Conservation (phyloP, 352 stramenopile species). For the Globisporangium carolinianum region DNA sequence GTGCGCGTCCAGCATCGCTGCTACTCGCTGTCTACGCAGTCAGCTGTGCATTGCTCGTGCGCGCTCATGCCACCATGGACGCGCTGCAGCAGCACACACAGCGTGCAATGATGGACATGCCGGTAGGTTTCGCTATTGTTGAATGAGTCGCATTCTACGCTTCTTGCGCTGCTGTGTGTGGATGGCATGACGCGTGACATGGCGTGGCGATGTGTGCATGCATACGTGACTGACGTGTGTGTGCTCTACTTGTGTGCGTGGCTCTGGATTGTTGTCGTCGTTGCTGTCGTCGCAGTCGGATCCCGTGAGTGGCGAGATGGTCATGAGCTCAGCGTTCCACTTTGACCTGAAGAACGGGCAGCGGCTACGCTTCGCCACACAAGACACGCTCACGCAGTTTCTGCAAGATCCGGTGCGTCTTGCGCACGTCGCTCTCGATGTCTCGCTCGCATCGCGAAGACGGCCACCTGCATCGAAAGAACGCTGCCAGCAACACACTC, state of each 20-base stretch:
- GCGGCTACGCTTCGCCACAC: constrained; percentile 44
- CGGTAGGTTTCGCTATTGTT: constrained; percentile 27
- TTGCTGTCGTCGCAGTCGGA: constrained; percentile 28
- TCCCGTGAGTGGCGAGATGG: constrained; percentile 58
- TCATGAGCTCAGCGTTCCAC: constrained; percentile 50
- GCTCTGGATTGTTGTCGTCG: neutral
- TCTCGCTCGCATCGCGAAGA: too few species aligned
- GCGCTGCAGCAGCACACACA: constrained; percentile 3
- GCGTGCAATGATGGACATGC: constrained; percentile 57
- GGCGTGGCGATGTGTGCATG: neutral
- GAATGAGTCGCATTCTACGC: constrained; percentile 2
- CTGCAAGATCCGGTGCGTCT: constrained; percentile 34
- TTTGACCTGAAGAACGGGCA: constrained; percentile 67
- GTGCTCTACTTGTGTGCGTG: neutral
- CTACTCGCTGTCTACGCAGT: constrained; percentile 13
- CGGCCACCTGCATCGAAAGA: too few species aligned
- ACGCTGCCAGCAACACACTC: too few species aligned
- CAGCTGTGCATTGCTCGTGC: constrained; percentile 3
- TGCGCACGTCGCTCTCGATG: neutral
- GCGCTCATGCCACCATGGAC: neutral
- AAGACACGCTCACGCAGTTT: constrained; percentile 48
- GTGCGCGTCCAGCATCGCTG: neutral
- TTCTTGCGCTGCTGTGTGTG: too few species aligned
- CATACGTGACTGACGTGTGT: neutral
- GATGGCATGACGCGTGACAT: too few species aligned